phyloP scores from a whole-genome alignment of 805 yeast genomes.

The Komagataella phaffii region DNA sequence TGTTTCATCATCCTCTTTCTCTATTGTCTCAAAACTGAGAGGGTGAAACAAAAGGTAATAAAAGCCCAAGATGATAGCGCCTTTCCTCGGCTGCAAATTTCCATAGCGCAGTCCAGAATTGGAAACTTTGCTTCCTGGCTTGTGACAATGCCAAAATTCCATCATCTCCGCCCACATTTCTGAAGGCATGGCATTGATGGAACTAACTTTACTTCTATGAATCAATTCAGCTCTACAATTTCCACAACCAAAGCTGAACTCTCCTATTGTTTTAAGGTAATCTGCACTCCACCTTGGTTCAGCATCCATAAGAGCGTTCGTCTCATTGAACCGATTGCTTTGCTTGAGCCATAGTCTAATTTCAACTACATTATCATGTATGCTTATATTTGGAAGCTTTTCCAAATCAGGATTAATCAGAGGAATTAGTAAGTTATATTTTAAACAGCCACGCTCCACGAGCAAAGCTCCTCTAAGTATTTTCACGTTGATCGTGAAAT shows the following conservation, averaged over 20 bases:
- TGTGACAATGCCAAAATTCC: slow-evolving; percentile 98
- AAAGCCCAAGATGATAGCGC: slow-evolving; percentile 38
- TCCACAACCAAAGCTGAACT: neutral
- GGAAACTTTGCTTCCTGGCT: slow-evolving; percentile 29
- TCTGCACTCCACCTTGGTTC: slow-evolving; percentile 2
- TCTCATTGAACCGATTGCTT: neutral
- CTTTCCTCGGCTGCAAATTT: slow-evolving; percentile 26
- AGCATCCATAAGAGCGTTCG: neutral
- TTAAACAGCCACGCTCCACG: neutral
- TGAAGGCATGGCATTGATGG: slow-evolving; percentile 64
- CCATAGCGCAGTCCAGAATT: slow-evolving; percentile 22
- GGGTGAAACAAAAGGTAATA: slow-evolving; percentile 34
- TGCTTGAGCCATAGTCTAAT: neutral
- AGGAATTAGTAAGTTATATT: neutral
- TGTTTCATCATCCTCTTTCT: slow-evolving; percentile 3
- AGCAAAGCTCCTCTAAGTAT: neutral
- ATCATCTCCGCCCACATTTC: slow-evolving; percentile 90
- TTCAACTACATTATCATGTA: neutral
- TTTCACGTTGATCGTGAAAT: neutral
- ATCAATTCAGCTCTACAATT: slow-evolving; percentile 4
- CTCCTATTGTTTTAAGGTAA: neutral
- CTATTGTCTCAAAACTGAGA: slow-evolving; percentile 6
- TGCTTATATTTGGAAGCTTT: neutral
- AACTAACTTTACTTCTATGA: slow-evolving; percentile 17
- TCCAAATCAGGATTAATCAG: neutral